Percentiles rank a stretch among this genome's conserved stretches.
Evolutionary conservation across 1,139 yeast genomes (phyloP).

Genomic region (Magnusiomyces sp.): DNA sequence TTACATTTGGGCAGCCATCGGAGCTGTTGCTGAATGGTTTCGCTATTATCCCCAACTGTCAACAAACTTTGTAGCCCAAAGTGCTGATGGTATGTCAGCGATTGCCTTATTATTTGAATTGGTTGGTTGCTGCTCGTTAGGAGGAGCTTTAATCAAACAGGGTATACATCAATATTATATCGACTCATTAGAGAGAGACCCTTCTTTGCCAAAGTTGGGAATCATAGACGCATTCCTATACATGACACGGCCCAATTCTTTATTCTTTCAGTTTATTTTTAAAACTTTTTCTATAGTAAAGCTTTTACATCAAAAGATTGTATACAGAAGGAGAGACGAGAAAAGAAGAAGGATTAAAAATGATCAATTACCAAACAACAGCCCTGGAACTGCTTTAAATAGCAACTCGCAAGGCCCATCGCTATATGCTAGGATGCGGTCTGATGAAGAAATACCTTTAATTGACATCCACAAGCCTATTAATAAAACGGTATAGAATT

Average conservation of each 20-base stretch:
- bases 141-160: too few relatives aligned
- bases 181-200: too few relatives aligned
- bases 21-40: slow-evolving; percentile 11
- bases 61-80: slow-evolving; percentile 12
- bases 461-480: too few relatives aligned
- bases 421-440: too few relatives aligned
- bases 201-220: not conserved
- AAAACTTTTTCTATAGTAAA: not conserved
- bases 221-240: not conserved
- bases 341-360: too few relatives aligned
- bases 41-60: slow-evolving; percentile 17
- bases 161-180: not conserved
- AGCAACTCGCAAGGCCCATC: too few relatives aligned
- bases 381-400: too few relatives aligned
- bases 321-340: not conserved
- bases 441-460: too few relatives aligned
- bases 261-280: not conserved
- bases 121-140: too few relatives aligned
- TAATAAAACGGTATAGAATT: too few relatives aligned
- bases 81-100: not conserved
- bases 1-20: slow-evolving; percentile 18
- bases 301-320: not conserved
- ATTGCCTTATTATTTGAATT: not conserved
- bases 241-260: not conserved
- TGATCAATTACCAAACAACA: too few relatives aligned